These are phyloP conservation scores for Elaeagnus macrophylla DNA, from an alignment of 306 rosid species.

Conservation along the genomic window DNA sequence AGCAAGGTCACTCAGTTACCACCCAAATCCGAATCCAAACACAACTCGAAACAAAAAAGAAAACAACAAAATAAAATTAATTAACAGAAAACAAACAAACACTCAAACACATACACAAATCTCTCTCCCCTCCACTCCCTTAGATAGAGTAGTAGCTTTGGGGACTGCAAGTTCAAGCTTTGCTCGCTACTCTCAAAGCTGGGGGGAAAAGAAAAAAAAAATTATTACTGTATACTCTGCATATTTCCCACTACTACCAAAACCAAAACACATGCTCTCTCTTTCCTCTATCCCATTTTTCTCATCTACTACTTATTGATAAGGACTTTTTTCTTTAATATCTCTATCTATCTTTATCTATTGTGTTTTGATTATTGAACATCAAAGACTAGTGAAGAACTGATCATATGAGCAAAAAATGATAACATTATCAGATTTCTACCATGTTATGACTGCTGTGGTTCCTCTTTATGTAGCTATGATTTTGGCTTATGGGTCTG, in stretches of 20 bases:
- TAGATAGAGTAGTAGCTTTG: constrained; percentile 32
- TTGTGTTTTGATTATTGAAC: too few species aligned
- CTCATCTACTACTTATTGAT: not conserved
- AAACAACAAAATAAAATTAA: not conserved
- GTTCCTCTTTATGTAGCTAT: constrained; percentile 66
- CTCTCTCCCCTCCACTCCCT: not conserved
- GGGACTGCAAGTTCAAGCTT: constrained; percentile 50
- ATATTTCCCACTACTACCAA: constrained; percentile 35
- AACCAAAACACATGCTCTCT: constrained; percentile 61
- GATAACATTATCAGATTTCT: constrained; percentile 71
- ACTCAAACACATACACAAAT: too few species aligned
- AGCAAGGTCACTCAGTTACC: not conserved
- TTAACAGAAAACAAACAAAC: constrained; percentile 19
- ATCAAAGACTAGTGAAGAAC: too few species aligned
- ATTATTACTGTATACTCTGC: constrained; percentile 27
- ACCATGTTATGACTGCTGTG: constrained; percentile 58
- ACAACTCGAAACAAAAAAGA: constrained; percentile 7
- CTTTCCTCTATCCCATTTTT: constrained; percentile 29
- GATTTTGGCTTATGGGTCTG: constrained; percentile 64
- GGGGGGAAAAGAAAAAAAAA: too few species aligned
- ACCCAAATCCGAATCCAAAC: constrained; percentile 25
- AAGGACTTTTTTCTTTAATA: too few species aligned
- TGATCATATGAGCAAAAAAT: constrained; percentile 16
- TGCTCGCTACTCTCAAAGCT: constrained; percentile 53
- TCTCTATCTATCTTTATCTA: too few species aligned